Evolutionary conservation across 306 rosid species (phyloP).

Genomic region (Fragaria vesca): DNA sequence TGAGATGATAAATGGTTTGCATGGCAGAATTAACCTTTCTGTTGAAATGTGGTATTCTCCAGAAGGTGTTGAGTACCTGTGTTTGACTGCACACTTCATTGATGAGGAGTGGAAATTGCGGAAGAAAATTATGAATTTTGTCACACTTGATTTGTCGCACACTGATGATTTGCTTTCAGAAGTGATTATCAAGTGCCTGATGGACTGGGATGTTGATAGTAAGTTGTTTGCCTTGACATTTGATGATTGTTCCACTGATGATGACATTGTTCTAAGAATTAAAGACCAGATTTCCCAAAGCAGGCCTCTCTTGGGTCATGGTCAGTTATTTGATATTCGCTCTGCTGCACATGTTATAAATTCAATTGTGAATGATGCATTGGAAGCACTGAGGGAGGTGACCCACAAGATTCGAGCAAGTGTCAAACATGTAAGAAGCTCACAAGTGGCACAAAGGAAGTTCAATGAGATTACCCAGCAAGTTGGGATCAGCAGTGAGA

Average conservation of each 20-base stretch:
- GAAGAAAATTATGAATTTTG: conserved; percentile 74
- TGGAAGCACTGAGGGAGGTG: conserved; percentile 61
- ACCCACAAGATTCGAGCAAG: conserved; percentile 77
- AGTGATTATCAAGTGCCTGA: conserved; percentile 72
- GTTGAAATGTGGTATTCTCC: conserved; percentile 80
- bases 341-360: conserved; percentile 75
- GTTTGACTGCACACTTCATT: conserved; percentile 73
- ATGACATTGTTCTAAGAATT: conserved; percentile 67
- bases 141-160: conserved; percentile 80
- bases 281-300: conserved; percentile 70
- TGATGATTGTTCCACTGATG: conserved; percentile 74
- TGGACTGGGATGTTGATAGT: conserved; percentile 79
- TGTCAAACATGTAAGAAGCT: conserved; percentile 64
- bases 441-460: conserved; percentile 65
- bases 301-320: conserved; percentile 63
- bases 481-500: conserved; percentile 58
- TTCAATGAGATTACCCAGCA: conserved; percentile 69
- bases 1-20: conserved; percentile 53
- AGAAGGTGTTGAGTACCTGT: conserved; percentile 59
- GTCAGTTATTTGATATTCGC: conserved; percentile 72
- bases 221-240: conserved; percentile 89
- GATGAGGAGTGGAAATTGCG: conserved; percentile 81
- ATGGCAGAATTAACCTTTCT: conserved; percentile 79
- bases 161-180: conserved; percentile 88
- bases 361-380: conserved; percentile 60